phyloP scores from a whole-genome alignment of 2,329 filamentous ascomycete species.

The Coniochaeta ligniaria region DNA sequence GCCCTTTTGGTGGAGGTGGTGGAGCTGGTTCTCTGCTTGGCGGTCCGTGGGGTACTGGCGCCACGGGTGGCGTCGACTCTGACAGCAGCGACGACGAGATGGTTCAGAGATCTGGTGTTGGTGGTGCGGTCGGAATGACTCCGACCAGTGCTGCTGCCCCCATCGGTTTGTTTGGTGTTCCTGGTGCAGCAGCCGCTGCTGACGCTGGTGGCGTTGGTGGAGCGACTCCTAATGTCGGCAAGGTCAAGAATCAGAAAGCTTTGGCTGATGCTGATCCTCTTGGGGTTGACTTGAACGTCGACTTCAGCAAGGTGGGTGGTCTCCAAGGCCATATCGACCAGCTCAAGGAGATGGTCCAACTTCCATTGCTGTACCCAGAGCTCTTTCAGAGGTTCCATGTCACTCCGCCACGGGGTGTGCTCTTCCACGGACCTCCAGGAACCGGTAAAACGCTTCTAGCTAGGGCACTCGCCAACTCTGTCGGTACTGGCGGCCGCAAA shows the following conservation, averaged over 20 bases:
- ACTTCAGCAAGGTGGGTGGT: constrained; percentile 90
- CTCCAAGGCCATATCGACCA: constrained; percentile 92
- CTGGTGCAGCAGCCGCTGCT: constrained; percentile 5
- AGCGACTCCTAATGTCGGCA: constrained; percentile 74
- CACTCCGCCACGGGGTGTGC: constrained; percentile 85
- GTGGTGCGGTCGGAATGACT: constrained; percentile 56
- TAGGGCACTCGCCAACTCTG: constrained; percentile 82
- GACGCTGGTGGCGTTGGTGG: constrained; percentile 23
- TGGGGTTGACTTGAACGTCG: constrained; percentile 85
- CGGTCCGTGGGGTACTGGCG: constrained; percentile 67
- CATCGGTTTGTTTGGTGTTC: constrained; percentile 31
- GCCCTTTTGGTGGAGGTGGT: constrained; percentile 84
- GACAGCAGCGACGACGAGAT: constrained; percentile 96
- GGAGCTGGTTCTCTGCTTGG: constrained; percentile 65
- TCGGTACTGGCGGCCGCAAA: constrained; percentile 82
- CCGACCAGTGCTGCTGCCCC: constrained; percentile 42
- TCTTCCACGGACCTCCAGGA: constrained; percentile 95
- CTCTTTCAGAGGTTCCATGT: constrained; percentile 88
- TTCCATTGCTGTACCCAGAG: constrained; percentile 90
- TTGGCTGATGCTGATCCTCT: constrained; percentile 91
- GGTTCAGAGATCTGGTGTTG: constrained; percentile 50
- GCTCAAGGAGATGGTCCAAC: constrained; percentile 95
- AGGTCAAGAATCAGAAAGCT: constrained; percentile 86
- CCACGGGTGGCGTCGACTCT: constrained; percentile 75
- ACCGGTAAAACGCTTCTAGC: constrained; percentile 98